Conservation (phyloP, 495 filamentous ascomycete genomes). For the Penicillium paxilli region DNA sequence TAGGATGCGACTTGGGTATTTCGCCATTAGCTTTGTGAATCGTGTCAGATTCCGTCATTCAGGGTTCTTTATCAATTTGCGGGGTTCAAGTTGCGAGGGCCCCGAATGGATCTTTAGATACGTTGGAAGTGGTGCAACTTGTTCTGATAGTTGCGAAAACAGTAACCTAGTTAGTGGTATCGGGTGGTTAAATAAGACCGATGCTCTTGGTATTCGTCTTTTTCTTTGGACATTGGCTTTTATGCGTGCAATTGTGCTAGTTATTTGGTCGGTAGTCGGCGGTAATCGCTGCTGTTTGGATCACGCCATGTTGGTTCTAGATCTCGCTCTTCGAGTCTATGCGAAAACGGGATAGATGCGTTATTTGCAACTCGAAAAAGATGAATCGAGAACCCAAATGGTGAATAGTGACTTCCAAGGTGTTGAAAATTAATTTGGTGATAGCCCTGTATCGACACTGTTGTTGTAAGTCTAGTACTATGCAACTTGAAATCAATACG, state of each 20-base stretch:
- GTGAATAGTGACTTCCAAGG: too few relatives aligned
- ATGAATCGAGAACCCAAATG: too few relatives aligned
- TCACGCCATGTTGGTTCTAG: neutral
- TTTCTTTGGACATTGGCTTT: neutral
- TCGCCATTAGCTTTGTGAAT: conserved; percentile 3
- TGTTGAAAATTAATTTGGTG: too few relatives aligned
- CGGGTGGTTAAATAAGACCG: neutral
- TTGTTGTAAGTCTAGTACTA: too few relatives aligned
- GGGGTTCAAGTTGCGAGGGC: neutral
- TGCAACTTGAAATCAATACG: too few relatives aligned
- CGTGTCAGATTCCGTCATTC: conserved; percentile 8
- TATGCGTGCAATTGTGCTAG: neutral
- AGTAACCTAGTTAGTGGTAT: neutral
- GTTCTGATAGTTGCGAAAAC: neutral
- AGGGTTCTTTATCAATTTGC: neutral
- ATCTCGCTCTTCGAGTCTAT: too few relatives aligned
- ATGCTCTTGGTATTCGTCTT: too few relatives aligned
- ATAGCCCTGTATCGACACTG: too few relatives aligned
- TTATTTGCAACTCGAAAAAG: too few relatives aligned
- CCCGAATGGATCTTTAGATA: too few relatives aligned
- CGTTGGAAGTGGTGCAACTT: conserved; percentile 8
- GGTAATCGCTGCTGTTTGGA: neutral
- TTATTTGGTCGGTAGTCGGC: neutral
- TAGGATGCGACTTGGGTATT: neutral
- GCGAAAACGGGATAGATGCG: too few relatives aligned